Evolutionary conservation across 2,329 filamentous ascomycete species (phyloP).

Genomic region (Ophiostoma perfectum): DNA sequence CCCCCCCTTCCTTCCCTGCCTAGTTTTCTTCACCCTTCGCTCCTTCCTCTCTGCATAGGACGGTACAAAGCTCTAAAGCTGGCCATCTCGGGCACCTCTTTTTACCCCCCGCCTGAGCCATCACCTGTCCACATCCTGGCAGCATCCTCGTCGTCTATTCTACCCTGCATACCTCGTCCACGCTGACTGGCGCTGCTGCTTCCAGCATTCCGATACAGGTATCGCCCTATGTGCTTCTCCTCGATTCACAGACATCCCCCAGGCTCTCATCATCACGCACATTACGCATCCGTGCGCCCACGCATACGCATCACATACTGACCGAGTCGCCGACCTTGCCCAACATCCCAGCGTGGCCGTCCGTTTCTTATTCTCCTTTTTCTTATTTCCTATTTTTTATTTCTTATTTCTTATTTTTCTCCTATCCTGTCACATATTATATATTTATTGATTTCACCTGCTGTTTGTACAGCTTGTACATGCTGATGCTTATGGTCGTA

Average conservation of each 20-base stretch:
- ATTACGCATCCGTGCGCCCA: slow-evolving; percentile 1
- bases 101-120: background rate
- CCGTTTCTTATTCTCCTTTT: no score
- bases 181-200: background rate
- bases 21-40: background rate
- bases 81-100: background rate
- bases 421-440: background rate
- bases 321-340: background rate
- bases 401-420: background rate
- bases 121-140: background rate
- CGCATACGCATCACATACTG: background rate
- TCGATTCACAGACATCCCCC: background rate
- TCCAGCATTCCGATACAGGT: background rate
- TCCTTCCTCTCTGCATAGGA: background rate
- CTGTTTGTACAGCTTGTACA: no score
- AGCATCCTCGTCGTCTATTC: background rate
- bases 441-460: no score
- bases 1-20: background rate
- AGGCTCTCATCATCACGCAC: background rate
- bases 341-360: no score
- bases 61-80: background rate
- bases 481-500: no score
- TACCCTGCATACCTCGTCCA: background rate
- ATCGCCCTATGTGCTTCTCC: background rate
- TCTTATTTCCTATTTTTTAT: background rate